Evolutionary conservation across 768 basidiomycete species (phyloP), one percentile per base, ranked within the genome.

Genomic region (Clitopilus passeckerianus): DNA sequence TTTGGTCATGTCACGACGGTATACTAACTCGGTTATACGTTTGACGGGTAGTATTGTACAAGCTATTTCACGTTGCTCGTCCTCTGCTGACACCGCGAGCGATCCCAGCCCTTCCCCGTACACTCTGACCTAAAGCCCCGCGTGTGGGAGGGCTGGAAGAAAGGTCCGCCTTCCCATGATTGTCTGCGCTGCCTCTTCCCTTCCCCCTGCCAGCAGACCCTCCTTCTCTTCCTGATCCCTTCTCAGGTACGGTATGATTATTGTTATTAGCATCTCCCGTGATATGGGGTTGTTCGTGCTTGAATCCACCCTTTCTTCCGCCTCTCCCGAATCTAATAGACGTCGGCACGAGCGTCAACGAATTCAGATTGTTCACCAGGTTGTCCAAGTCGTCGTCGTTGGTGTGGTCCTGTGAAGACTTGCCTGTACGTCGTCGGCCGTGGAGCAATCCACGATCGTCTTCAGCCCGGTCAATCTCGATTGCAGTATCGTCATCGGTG

Each of bases 311-410:
- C 20, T 68, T 72, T 63, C 79, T 83, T 3, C 84, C 86, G 0
- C 91, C 91, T 37, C 89, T 78, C 23, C 90, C 90, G 60, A 93
- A 93, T 12, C 86, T 80, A 43, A 92, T 80, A 0, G 86, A 79
- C 2, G 83, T 72, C 3, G 90, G 90, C 1, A 92, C 82, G 58
- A 92, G 80, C 8, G 84, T 75, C 5, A 83, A 73, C 1, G 80
- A 71, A 52, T 71, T 71, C 63, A 82, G 64, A 1, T 78, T 78
- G 23, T 75, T 70, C 18, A 84, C 67, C 14, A 92, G 76, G 15
- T 73, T 73, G 55, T 87, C 82, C 34, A 86, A 64, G 34, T 68
- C 69, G 23, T 65, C 62, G 53, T 67, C 72, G 23, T 64, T 56
- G 46, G 46, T 57, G 33, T 57, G 50, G n/a, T 61, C 58, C 37